phyloP scores from a whole-genome alignment of 169 alveolate genomes.

The Eimeria zaria region DNA sequence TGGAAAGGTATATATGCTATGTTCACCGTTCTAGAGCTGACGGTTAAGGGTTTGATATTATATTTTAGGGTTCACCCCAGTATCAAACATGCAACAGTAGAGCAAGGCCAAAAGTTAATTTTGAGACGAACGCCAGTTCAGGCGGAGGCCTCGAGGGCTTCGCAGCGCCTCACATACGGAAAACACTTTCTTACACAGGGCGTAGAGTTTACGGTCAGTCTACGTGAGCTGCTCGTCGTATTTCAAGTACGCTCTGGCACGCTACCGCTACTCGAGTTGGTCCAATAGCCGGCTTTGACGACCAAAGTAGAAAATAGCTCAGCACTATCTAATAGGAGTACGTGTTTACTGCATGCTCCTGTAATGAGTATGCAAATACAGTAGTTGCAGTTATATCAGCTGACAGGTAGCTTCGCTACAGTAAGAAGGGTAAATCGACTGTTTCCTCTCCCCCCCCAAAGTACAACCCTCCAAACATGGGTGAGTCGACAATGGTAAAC shows the following conservation, averaged over 20 bases:
- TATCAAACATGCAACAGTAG: neutral
- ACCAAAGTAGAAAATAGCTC: neutral
- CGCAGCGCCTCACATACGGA: neutral
- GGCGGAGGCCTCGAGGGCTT: neutral
- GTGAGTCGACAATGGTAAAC: conserved; percentile 50
- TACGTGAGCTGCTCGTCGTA: neutral
- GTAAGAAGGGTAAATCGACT: conserved; percentile 74
- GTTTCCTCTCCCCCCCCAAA: conserved; percentile 75
- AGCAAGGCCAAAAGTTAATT: neutral
- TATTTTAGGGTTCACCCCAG: neutral
- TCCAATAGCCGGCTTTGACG: neutral
- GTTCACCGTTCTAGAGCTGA: too few relatives aligned
- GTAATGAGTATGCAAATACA: neutral
- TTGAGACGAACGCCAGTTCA: neutral
- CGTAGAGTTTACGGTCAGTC: neutral
- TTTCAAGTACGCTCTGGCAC: neutral
- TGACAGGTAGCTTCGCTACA: neutral
- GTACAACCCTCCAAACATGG: conserved; percentile 63
- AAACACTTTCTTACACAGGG: neutral
- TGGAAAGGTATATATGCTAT: too few relatives aligned
- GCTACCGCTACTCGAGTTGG: neutral
- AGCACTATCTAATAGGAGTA: neutral
- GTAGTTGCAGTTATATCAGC: neutral
- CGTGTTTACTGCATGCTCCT: neutral
- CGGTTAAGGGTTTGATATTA: too few relatives aligned